A percentile compares a stretch with the other conserved stretches of the same genome.
These are phyloP conservation scores for Mucor indicus DNA, from an alignment of 371 early-diverging fungal species.

Conservation along the genomic window DNA sequence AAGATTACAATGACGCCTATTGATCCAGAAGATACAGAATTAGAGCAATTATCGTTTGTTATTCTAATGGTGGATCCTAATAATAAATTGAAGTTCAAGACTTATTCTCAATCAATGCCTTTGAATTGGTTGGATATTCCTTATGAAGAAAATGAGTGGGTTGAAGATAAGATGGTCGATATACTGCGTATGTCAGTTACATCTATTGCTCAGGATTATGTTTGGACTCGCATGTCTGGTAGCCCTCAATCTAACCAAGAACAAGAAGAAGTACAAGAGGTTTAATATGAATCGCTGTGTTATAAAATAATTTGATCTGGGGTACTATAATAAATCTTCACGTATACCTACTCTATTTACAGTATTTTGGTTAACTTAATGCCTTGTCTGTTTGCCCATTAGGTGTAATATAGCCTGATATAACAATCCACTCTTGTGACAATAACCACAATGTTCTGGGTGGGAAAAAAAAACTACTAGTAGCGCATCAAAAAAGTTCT, in stretches of 20 bases:
- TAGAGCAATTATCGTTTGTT: slow-evolving; percentile 45
- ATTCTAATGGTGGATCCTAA: slow-evolving; percentile 61
- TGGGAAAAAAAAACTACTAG: too few species aligned
- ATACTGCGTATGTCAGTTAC: slow-evolving; percentile 55
- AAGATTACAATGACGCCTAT: slow-evolving; percentile 21
- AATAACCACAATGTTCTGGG: too few species aligned
- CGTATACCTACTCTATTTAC: too few species aligned
- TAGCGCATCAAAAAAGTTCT: too few species aligned
- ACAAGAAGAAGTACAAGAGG: slow-evolving; percentile 2
- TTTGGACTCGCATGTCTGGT: slow-evolving; percentile 65
- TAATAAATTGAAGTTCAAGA: slow-evolving; percentile 55
- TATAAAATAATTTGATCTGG: too few species aligned
- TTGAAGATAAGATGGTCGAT: slow-evolving; percentile 63
- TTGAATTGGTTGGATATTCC: slow-evolving; percentile 60
- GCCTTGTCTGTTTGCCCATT: too few species aligned
- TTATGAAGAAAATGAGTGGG: slow-evolving; percentile 70
- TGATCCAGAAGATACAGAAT: slow-evolving; percentile 9
- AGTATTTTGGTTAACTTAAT: too few species aligned
- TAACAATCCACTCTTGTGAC: too few species aligned
- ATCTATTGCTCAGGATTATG: slow-evolving; percentile 66
- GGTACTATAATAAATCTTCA: too few species aligned
- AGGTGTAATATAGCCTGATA: too few species aligned
- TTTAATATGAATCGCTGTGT: too few species aligned
- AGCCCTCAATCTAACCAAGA: slow-evolving; percentile 1
- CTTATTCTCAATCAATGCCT: slow-evolving; percentile 59